A percentile compares a stretch with the other conserved stretches of the same genome.
Conservation (phyloP, 2,329 filamentous ascomycete species). For the Cercospora canescens region DNA sequence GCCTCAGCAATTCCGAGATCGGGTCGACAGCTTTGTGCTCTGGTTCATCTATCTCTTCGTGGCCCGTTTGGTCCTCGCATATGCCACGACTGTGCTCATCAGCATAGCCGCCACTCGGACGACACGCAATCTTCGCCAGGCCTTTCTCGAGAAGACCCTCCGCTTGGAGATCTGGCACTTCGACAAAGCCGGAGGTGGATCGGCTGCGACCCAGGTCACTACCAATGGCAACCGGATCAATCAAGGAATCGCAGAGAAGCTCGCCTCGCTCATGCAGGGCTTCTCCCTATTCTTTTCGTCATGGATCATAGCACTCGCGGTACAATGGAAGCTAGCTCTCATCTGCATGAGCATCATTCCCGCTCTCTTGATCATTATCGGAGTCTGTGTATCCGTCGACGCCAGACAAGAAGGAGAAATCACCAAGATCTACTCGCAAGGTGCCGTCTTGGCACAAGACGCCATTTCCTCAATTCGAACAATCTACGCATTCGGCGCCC, state of each 20-base stretch:
- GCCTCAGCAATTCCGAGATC: conserved; percentile 22
- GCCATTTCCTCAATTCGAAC: conserved; percentile 52
- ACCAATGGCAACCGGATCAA: conserved; percentile 41
- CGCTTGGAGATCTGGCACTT: conserved; percentile 67
- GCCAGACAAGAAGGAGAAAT: conserved; percentile 39
- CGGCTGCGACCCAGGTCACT: conserved; percentile 32
- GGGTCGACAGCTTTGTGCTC: conserved; percentile 47
- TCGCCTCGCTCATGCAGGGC: conserved; percentile 36
- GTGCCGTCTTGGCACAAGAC: conserved; percentile 52
- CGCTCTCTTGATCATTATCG: conserved; percentile 39
- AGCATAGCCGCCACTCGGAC: conserved; percentile 55
- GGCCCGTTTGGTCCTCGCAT: conserved; percentile 63
- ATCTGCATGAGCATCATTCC: conserved; percentile 52
- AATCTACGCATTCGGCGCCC: conserved; percentile 52
- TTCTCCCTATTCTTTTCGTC: conserved; percentile 42
- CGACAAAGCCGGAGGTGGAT: conserved; percentile 58
- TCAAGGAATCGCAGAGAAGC: conserved; percentile 44
- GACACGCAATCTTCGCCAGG: conserved; percentile 54
- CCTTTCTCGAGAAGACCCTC: conserved; percentile 66
- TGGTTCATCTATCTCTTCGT: conserved; percentile 73
- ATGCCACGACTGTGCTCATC: conserved; percentile 48
- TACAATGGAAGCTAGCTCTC: conserved; percentile 47
- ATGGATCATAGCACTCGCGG: conserved; percentile 42
- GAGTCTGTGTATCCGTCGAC: conserved; percentile 37
- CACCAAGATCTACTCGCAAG: conserved; percentile 43